Conservation (phyloP, 495 filamentous ascomycete species). For the Lophiostoma macrostomum region DNA sequence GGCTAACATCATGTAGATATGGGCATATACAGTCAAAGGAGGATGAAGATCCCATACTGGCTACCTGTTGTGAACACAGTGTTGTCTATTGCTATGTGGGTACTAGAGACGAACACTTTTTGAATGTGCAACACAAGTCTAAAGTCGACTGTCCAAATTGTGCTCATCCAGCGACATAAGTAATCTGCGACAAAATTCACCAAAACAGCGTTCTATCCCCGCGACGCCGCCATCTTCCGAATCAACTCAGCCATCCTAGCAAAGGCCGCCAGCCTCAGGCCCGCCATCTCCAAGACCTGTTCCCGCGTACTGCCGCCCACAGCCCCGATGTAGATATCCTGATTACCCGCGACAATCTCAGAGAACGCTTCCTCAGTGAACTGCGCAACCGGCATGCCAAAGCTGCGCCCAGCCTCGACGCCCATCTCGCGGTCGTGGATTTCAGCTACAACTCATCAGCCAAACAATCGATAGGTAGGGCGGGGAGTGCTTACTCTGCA, state of each 20-base stretch:
- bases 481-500: slow-evolving; percentile 9
- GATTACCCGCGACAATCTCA: neutral
- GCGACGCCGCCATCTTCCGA: too few relatives aligned
- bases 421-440: slow-evolving; percentile 15
- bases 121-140: too few relatives aligned
- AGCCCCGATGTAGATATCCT: slow-evolving; percentile 10
- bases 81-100: too few relatives aligned
- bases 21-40: too few relatives aligned
- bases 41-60: too few relatives aligned
- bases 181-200: too few relatives aligned
- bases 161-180: too few relatives aligned
- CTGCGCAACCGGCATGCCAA: slow-evolving; percentile 15
- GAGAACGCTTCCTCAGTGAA: slow-evolving; percentile 9
- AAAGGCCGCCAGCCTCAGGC: slow-evolving; percentile 6
- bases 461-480: neutral
- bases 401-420: neutral
- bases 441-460: neutral
- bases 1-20: too few relatives aligned
- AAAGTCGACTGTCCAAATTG: too few relatives aligned
- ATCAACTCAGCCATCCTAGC: slow-evolving; percentile 4
- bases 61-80: too few relatives aligned
- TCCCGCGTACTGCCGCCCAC: neutral
- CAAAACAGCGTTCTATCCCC: too few relatives aligned
- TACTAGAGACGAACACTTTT: too few relatives aligned
- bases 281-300: slow-evolving; percentile 15